These are phyloP conservation scores for Ciborinia camelliae DNA, from an alignment of 2,329 filamentous ascomycete genomes.

Conservation along the genomic window DNA sequence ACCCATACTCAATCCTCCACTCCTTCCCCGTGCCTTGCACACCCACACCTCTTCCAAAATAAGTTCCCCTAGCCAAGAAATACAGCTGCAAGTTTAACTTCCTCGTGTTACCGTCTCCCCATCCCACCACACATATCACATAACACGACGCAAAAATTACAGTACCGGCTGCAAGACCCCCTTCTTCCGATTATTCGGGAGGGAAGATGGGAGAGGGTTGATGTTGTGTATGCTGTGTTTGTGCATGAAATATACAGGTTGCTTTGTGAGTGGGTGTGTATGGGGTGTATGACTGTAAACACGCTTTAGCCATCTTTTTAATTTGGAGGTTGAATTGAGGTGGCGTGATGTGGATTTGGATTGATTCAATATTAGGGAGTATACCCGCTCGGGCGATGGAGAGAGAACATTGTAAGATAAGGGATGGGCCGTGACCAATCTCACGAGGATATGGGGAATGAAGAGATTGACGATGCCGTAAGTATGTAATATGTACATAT, in stretches of 20 bases:
- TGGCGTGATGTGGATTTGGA: background rate
- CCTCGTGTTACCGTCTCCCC: too few species aligned
- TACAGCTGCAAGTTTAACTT: background rate
- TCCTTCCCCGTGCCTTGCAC: background rate
- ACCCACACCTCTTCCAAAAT: background rate
- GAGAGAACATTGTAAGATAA: too few species aligned
- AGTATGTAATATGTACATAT: background rate
- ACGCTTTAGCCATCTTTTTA: slow-evolving; percentile 17
- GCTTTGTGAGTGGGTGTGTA: too few species aligned
- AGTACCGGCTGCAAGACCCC: background rate
- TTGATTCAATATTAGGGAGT: background rate
- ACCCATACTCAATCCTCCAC: background rate
- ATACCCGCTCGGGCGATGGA: too few species aligned
- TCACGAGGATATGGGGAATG: background rate
- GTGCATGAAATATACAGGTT: too few species aligned
- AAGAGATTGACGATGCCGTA: background rate
- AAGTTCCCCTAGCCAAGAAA: background rate
- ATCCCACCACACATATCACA: background rate
- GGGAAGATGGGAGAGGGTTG: background rate
- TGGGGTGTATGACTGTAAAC: slow-evolving; percentile 3
- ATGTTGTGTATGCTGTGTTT: background rate
- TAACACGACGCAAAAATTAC: background rate
- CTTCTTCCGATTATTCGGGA: background rate
- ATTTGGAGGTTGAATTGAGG: background rate
- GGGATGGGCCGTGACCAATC: too few species aligned